phyloP scores from a whole-genome alignment of 768 basidiomycete species.

The Galerina sulciceps region DNA sequence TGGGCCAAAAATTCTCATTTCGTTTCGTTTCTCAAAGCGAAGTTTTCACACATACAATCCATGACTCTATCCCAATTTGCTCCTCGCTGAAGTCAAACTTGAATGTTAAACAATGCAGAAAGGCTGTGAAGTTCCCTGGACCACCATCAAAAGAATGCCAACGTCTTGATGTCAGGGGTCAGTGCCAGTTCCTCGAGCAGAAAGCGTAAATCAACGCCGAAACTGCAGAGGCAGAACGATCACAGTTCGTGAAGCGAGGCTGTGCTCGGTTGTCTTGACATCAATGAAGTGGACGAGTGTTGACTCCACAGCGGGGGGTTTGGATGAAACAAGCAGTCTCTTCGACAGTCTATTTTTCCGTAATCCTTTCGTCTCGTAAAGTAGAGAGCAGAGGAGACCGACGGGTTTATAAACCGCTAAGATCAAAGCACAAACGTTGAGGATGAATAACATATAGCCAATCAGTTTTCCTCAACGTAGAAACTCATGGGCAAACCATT shows the following conservation, averaged over 20 bases:
- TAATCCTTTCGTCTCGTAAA: too few species aligned
- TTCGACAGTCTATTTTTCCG: too few species aligned
- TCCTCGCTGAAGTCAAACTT: not conserved
- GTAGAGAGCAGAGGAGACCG: not conserved
- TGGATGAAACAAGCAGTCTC: conserved; percentile 3
- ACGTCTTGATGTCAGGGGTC: conserved; percentile 17
- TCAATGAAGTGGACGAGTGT: conserved; percentile 12
- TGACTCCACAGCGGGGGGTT: conserved; percentile 3
- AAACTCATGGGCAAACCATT: not conserved
- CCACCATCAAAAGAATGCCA: conserved; percentile 25
- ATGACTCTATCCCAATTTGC: not conserved
- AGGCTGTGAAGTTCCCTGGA: conserved; percentile 23
- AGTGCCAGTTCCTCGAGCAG: conserved; percentile 18
- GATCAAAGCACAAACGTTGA: not conserved
- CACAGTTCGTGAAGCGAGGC: conserved; percentile 15
- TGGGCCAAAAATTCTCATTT: conserved; percentile 9
- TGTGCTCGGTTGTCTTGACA: conserved; percentile 23
- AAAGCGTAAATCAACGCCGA: conserved; percentile 27
- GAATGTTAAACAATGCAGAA: not conserved
- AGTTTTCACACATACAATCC: not conserved
- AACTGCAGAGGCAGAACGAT: conserved; percentile 13
- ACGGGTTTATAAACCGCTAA: not conserved
- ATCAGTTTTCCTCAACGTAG: conserved; percentile 2
- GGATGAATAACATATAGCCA: not conserved
- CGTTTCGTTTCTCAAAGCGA: not conserved